phyloP scores from a whole-genome alignment of 2,329 filamentous ascomycete species.

The Microdochium nivale region DNA sequence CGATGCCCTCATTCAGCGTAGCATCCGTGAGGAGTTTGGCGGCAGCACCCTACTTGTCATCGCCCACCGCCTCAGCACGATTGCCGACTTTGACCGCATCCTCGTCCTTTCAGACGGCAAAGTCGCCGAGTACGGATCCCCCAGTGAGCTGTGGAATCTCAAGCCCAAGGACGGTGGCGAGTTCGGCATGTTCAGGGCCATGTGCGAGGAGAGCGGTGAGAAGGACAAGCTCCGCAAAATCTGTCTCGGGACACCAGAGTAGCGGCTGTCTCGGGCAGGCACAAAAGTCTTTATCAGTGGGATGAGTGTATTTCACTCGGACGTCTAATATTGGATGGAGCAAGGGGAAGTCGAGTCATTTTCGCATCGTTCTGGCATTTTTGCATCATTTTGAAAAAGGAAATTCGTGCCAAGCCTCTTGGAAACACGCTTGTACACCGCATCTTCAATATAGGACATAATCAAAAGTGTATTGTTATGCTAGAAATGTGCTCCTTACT shows the following conservation, averaged over 20 bases:
- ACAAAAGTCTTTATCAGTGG: not conserved
- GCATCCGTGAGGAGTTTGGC: slow-evolving; percentile 63
- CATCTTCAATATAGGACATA: no score
- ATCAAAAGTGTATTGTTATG: no score
- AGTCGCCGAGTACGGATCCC: slow-evolving; percentile 60
- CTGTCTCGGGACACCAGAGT: slow-evolving; percentile 22
- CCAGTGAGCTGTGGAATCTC: slow-evolving; percentile 48
- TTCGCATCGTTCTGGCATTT: no score
- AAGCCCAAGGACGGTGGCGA: slow-evolving; percentile 12
- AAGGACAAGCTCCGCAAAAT: slow-evolving; percentile 41
- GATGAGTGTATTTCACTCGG: no score
- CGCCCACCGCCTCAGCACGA: slow-evolving; percentile 67
- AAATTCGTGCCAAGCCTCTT: no score
- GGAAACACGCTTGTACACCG: no score
- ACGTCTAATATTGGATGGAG: no score
- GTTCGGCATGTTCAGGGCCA: slow-evolving; percentile 46
- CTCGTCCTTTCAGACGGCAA: slow-evolving; percentile 60
- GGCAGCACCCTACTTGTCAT: slow-evolving; percentile 65
- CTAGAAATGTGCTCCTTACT: no score
- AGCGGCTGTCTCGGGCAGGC: not conserved
- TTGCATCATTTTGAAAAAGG: no score
- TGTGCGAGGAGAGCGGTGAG: slow-evolving; percentile 56
- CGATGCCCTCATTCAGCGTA: slow-evolving; percentile 64
- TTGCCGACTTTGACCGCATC: slow-evolving; percentile 69
- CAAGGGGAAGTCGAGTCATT: no score